phyloP scores from a whole-genome alignment of 2,329 filamentous ascomycete genomes.

The Fusarium goolgardi region DNA sequence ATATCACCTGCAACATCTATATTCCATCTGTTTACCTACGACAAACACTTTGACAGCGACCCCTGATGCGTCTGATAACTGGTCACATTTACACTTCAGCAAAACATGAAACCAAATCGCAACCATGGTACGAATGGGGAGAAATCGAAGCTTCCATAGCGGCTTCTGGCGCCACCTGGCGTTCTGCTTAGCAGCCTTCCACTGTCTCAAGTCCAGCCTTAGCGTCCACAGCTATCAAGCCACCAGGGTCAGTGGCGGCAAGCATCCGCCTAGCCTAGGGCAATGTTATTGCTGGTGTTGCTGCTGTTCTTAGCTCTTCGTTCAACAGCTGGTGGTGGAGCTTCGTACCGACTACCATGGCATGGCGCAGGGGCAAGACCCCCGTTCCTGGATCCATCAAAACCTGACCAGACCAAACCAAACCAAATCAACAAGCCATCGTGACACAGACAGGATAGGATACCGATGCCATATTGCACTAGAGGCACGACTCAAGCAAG shows the following conservation, averaged over 20 bases:
- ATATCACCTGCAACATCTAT: conserved; percentile 1
- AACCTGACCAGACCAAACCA: not conserved
- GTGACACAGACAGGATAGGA: not conserved
- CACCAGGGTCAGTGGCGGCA: conserved; percentile 32
- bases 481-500: conserved; percentile 7
- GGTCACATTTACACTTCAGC: conserved; percentile 1
- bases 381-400: conserved; percentile 10
- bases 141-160: conserved; percentile 39
- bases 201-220: conserved; percentile 27
- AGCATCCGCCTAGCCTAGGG: conserved; percentile 24
- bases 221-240: conserved; percentile 32
- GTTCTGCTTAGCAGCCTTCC: conserved; percentile 13
- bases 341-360: not conserved
- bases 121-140: conserved; percentile 1
- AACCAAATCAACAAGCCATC: not conserved
- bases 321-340: conserved; percentile 9
- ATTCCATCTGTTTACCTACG: not conserved
- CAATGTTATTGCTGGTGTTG: not conserved
- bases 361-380: conserved; percentile 18
- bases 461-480: not conserved
- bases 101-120: conserved; percentile 10
- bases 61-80: not conserved
- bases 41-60: not conserved
- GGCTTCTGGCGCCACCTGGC: conserved; percentile 35
- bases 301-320: not conserved